phyloP scores from a whole-genome alignment of 495 filamentous ascomycete species.

The Penicillium ucsense region DNA sequence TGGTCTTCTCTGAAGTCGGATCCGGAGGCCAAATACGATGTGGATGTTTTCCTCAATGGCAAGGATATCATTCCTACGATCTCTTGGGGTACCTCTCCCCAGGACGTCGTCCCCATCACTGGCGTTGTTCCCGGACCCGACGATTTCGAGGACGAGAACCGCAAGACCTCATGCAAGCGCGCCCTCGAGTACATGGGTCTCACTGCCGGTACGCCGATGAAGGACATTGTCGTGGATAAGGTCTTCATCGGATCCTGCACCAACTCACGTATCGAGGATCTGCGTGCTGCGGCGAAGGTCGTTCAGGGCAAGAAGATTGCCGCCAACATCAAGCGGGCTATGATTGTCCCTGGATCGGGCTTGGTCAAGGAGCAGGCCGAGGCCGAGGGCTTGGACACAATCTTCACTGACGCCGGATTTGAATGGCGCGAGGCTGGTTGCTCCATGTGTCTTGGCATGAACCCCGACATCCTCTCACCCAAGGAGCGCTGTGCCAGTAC shows the following conservation, averaged over 20 bases:
- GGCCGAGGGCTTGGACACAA: conserved; percentile 81
- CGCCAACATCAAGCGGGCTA: conserved; percentile 77
- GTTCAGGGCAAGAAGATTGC: conserved; percentile 82
- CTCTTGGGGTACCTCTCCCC: conserved; percentile 94
- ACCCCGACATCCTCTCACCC: conserved; percentile 93
- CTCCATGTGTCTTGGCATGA: conserved; percentile 99
- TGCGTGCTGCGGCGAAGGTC: conserved; percentile 76
- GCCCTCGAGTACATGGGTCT: conserved; percentile 97
- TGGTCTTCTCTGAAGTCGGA: conserved; percentile 85
- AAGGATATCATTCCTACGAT: conserved; percentile 91
- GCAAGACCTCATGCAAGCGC: conserved; percentile 66
- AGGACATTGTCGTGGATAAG: conserved; percentile 86
- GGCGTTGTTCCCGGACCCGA: conserved; percentile 83
- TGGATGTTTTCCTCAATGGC: conserved; percentile 75
- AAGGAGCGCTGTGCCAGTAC: conserved; percentile 91
- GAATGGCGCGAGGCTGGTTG: conserved; percentile 98
- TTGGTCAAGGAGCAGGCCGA: conserved; percentile 92
- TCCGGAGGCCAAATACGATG: conserved; percentile 74
- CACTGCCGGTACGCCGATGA: conserved; percentile 71
- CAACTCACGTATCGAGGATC: conserved; percentile 92
- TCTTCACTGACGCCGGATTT: conserved; percentile 86
- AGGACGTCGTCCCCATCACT: conserved; percentile 90
- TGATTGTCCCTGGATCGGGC: conserved; percentile 94
- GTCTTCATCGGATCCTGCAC: conserved; percentile 98
- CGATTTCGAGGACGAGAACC: conserved; percentile 65